phyloP scores from a whole-genome alignment of 768 basidiomycete species.

The Leccinum olivaceopallidum region DNA sequence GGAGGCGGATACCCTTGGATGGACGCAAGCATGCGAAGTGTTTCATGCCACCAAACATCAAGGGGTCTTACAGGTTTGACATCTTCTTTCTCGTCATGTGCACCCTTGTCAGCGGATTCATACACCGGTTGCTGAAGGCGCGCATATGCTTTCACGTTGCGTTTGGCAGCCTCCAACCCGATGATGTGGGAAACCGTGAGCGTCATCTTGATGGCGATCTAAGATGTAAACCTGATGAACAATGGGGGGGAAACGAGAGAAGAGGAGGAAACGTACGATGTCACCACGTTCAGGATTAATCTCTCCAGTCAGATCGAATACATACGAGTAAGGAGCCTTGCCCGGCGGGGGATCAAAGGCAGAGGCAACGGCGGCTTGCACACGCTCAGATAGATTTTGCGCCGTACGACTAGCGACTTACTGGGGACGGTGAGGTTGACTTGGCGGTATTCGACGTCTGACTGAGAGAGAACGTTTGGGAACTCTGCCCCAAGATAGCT shows the following conservation, averaged over 20 bases:
- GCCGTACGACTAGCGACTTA: constrained; percentile 35
- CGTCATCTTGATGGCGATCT: constrained; percentile 82
- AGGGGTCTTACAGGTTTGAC: constrained; percentile 67
- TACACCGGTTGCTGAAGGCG: constrained; percentile 80
- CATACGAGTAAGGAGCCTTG: constrained; percentile 68
- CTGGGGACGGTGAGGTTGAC: constrained; percentile 75
- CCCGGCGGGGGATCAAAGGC: constrained; percentile 74
- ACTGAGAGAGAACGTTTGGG: constrained; percentile 62
- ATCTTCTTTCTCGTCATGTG: constrained; percentile 71
- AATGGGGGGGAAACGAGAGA: not conserved
- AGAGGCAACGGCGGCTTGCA: constrained; percentile 62
- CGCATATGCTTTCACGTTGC: constrained; percentile 76
- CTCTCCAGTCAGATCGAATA: constrained; percentile 87
- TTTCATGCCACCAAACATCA: constrained; percentile 91
- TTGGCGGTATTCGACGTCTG: constrained; percentile 78
- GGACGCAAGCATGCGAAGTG: constrained; percentile 68
- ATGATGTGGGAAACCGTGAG: constrained; percentile 66
- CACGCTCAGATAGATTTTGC: constrained; percentile 15
- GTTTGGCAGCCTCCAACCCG: constrained; percentile 76
- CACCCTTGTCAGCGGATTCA: constrained; percentile 65
- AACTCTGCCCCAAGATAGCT: constrained; percentile 84
- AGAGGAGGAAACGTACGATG: constrained; percentile 46
- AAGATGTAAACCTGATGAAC: constrained; percentile 10
- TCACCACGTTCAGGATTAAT: constrained; percentile 73
- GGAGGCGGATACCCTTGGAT: constrained; percentile 59